phyloP scores from a whole-genome alignment of 2,329 filamentous ascomycete genomes.

The Neofusicoccum ribis region DNA sequence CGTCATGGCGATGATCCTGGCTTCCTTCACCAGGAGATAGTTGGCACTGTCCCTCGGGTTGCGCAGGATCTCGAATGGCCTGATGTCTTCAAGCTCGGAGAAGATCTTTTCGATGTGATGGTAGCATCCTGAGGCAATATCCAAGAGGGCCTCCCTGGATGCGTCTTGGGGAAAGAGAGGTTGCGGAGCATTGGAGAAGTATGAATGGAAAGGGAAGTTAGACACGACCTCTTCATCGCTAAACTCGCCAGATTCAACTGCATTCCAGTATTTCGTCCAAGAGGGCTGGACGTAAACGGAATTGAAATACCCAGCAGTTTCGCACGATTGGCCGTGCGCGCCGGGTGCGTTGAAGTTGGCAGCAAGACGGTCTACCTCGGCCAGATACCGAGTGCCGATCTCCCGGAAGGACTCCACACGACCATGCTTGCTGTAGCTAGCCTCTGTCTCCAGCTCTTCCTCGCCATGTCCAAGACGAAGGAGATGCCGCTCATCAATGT shows the following conservation, averaged over 20 bases:
- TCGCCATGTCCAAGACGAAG: conserved; percentile 92
- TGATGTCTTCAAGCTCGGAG: conserved; percentile 84
- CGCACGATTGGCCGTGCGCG: conserved; percentile 92
- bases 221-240: conserved; percentile 64
- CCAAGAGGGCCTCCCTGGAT: conserved; percentile 66
- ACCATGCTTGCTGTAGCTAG: conserved; percentile 89
- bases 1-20: conserved; percentile 98
- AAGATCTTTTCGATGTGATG: conserved; percentile 89
- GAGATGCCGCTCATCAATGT: conserved; percentile 93
- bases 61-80: conserved; percentile 91
- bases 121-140: conserved; percentile 82
- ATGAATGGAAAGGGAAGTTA: conserved; percentile 83
- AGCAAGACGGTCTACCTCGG: conserved; percentile 83
- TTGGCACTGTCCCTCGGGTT: conserved; percentile 91
- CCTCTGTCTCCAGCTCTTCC: conserved; percentile 84
- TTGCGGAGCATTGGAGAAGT: conserved; percentile 84
- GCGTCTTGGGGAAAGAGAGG: conserved; percentile 73
- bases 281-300: conserved; percentile 84
- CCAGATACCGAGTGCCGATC: conserved; percentile 74
- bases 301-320: conserved; percentile 97
- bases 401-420: conserved; percentile 94
- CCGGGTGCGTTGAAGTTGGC: conserved; percentile 82
- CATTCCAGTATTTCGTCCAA: conserved; percentile 82
- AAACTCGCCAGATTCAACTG: conserved; percentile 56
- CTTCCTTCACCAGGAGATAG: conserved; percentile 91